Conservation (phyloP, 495 filamentous ascomycete genomes). For the Penicillium daleae region DNA sequence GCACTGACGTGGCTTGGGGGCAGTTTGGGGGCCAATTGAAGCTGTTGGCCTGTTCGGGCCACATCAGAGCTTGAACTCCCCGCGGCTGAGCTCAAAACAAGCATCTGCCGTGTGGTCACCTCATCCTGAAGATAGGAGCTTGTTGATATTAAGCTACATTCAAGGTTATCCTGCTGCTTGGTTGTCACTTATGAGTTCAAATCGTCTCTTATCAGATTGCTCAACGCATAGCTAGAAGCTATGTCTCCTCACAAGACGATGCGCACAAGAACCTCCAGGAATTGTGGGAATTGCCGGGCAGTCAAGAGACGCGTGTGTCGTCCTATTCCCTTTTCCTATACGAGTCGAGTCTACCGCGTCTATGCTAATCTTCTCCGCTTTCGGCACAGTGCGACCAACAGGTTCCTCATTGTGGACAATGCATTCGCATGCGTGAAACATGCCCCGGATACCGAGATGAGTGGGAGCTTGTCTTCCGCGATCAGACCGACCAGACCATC, state of each 20-base stretch:
- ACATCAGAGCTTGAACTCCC: background rate
- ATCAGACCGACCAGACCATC: constrained; percentile 40
- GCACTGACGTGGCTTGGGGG: background rate
- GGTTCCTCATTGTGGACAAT: constrained; percentile 36
- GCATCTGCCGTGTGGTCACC: background rate
- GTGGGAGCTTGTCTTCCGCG: constrained; percentile 51
- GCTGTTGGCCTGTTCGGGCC: background rate
- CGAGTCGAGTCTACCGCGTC: background rate
- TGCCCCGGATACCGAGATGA: constrained; percentile 37
- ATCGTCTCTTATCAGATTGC: background rate
- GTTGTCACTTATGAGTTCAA: background rate
- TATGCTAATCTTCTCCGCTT: background rate
- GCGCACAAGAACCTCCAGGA: constrained; percentile 8
- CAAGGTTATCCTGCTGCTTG: background rate
- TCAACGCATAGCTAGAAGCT: no score
- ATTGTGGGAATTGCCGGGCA: constrained; percentile 15
- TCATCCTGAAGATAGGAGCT: background rate
- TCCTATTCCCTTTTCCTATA: background rate
- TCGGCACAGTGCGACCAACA: constrained; percentile 33
- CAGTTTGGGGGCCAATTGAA: background rate
- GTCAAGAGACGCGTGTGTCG: constrained; percentile 13
- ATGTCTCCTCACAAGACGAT: background rate
- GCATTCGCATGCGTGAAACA: constrained; percentile 29
- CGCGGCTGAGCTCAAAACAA: background rate
- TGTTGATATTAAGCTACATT: background rate